Evolutionary conservation across 2,329 filamentous ascomycete genomes (phyloP), one percentile per base, ranked within the genome.

Genomic region (Fusarium denticulatum): DNA sequence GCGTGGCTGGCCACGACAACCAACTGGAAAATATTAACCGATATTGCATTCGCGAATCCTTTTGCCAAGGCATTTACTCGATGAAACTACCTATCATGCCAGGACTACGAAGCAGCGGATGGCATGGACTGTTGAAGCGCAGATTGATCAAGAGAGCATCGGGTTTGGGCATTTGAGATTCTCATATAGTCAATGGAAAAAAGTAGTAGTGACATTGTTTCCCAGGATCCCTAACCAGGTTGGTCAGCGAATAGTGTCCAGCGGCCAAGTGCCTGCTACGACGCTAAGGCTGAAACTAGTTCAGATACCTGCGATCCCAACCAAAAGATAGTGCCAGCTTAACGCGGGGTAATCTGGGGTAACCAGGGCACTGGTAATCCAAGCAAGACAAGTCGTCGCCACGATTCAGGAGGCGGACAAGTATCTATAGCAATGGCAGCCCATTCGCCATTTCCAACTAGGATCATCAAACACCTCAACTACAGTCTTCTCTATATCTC

Each of bases 331-430:
- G 66, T 52, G 30, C 49, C 15, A 30, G n/a, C 46, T 49, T 22
- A 46, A 63, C 40, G 67, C 60, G 67, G 67, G 67, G 67, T 69
- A 71, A 62, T 64, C 67, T 63, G 67, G 67, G 67, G 67, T 69
- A 71, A 60, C 16, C 37, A 30, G 24, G 9, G 22, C 20, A 7
- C 12, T 32, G 5, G 52, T n/a, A 62, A 57, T 69, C 39, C 45
- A 24, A 45, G 24, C 22, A 49, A 42, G 34, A 45, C 37, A 28
- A 65, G 13, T 69, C 37, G 30, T 37, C 15, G 32, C 40, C 45
- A 40, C 55, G 28, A 37, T n/a, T n/a, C 13, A 46, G 26, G 16
- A 52, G 26, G 16, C 10, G 4, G 13, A 13, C 7, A 11, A 28
- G 3, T 46, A 34, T 37, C 50, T 71, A 64, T 71, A 71, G 64